Conservation (phyloP, 2,329 filamentous ascomycete genomes). For the Alternaria dauci region DNA sequence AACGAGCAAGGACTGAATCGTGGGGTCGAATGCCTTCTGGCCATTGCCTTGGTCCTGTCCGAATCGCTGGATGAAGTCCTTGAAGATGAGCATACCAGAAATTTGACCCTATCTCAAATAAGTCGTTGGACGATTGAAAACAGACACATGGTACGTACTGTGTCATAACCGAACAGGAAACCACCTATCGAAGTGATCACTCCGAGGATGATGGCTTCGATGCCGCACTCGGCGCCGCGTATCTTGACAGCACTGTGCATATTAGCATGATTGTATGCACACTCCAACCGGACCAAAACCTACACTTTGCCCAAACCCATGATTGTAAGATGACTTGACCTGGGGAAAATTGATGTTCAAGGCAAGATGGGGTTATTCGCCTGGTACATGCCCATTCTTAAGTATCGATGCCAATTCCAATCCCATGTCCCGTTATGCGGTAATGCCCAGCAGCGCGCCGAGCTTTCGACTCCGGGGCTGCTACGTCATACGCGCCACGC, state of each 20-base stretch:
- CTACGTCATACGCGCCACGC: constrained; percentile 38
- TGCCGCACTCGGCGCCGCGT: constrained; percentile 44
- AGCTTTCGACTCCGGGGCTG: constrained; percentile 22
- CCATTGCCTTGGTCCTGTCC: constrained; percentile 57
- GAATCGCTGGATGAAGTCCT: constrained; percentile 66
- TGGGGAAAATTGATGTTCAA: constrained; percentile 5
- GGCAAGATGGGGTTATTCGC: constrained; percentile 9
- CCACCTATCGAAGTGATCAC: constrained; percentile 66
- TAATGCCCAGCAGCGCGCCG: constrained; percentile 38
- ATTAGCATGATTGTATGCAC: constrained; percentile 13
- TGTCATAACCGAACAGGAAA: constrained; percentile 71
- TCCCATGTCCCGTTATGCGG: constrained; percentile 23
- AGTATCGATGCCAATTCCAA: constrained; percentile 25
- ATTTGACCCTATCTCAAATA: constrained; percentile 39
- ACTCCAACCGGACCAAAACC: constrained; percentile 2
- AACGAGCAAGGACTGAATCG: constrained; percentile 55
- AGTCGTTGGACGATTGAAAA: background rate
- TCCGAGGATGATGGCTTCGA: constrained; percentile 61
- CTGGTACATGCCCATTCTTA: constrained; percentile 18
- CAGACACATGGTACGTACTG: constrained; percentile 44
- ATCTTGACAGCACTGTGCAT: constrained; percentile 35
- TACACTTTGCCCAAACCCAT: constrained; percentile 40
- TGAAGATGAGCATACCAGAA: constrained; percentile 52
- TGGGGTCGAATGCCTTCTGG: constrained; percentile 49
- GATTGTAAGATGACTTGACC: constrained; percentile 15